Evolutionary conservation across 75 land plant genomes (phyloP), one percentile per base, ranked within the genome.

Genomic region (Larix kaempferi): DNA sequence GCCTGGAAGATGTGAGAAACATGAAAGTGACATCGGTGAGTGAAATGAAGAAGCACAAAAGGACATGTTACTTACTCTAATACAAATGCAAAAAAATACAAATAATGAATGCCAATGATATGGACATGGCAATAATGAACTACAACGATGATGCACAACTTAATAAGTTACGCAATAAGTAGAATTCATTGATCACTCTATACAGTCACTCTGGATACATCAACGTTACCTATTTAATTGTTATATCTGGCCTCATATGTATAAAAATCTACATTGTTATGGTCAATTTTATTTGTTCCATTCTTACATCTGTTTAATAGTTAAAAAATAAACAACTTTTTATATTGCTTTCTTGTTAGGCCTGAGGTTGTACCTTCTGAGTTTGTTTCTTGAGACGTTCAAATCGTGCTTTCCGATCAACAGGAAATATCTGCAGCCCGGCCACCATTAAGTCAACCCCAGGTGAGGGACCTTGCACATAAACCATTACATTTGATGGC

Each of bases 381-480:
- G 92, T 85, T 83, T 88, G 86, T 33, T 71, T 83, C 82, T 78
- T 88, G 57, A 97, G 81, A 77, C 83, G 78, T 57, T 79, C 80
- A 55, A 94, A 84, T 71, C 95, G 87, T 63, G 85, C 86, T 57
- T 76, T 69, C 26, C 95, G 77, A 65, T 97, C 83, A 66, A 97
- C 99, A 57, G 99, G 84, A 82, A 97, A 94, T 58, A 97, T 85
- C 65, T 89, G 92, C 73, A 97, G 93, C 52, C 92, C 92, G 26
- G 95, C 93, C 74, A 97, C 80, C 99, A 97, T 94, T 25, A 97
- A 76, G 80, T 94, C 98, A 76, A 97, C 88, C 44, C 98, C 93
- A 78, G 98, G 49, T 58, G 84, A 82, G 69, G 99, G 98, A 75
- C 99, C 99, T 75, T 94, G 99, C 26, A 92, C 78, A 84, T 91